phyloP scores from a whole-genome alignment of 164 flowering plant species.

The Chloranthus sessilifolius region DNA sequence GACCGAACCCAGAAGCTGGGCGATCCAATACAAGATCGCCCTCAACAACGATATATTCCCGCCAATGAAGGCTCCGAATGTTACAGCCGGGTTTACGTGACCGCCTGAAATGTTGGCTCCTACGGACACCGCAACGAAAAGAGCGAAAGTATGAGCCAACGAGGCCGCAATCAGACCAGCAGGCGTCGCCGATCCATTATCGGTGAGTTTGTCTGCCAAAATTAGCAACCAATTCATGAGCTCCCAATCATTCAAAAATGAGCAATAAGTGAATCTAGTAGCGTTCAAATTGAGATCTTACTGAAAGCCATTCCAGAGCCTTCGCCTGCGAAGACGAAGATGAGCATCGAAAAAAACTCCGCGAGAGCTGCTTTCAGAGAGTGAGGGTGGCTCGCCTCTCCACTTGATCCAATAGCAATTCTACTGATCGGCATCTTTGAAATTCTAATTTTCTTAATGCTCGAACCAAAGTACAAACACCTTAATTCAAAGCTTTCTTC shows the following conservation, averaged over 20 bases:
- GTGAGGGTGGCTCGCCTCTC: conserved; percentile 49
- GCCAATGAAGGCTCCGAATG: conserved; percentile 50
- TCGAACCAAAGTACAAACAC: neutral
- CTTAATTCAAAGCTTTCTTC: neutral
- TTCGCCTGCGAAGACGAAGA: conserved; percentile 48
- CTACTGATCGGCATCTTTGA: conserved; percentile 38
- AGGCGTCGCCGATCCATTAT: conserved; percentile 29
- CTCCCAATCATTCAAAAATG: too few species aligned
- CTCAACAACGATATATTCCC: conserved; percentile 37
- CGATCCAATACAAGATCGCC: conserved; percentile 40
- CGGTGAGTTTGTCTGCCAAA: conserved; percentile 34
- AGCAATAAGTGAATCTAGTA: too few species aligned
- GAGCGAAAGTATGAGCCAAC: conserved; percentile 34
- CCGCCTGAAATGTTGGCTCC: conserved; percentile 46
- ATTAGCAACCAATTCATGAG: neutral
- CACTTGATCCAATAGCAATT: conserved; percentile 40
- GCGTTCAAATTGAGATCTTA: conserved; percentile 4
- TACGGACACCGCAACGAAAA: conserved; percentile 43
- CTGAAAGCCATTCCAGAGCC: conserved; percentile 75
- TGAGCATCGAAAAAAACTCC: conserved; percentile 58
- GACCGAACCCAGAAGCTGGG: conserved; percentile 36
- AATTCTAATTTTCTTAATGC: neutral
- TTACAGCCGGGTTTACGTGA: conserved; percentile 47
- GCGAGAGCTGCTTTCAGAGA: conserved; percentile 53
- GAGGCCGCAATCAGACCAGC: conserved; percentile 39